Percentiles rank a stretch among this genome's conserved stretches.
phyloP scores from a whole-genome alignment of 2,329 filamentous ascomycete species.

The Epichloe baconii region DNA sequence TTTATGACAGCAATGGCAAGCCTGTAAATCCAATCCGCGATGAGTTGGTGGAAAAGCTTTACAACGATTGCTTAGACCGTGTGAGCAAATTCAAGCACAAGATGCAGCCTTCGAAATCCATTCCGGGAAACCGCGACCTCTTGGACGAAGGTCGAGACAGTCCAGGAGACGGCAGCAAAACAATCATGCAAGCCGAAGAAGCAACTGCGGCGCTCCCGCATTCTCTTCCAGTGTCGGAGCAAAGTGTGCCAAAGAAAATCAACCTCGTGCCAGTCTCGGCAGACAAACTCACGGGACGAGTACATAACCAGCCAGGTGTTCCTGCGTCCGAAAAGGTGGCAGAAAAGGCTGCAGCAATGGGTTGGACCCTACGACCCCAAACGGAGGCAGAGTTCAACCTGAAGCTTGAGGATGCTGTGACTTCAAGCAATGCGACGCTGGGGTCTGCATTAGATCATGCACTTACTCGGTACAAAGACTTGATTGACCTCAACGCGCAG shows the following conservation, averaged over 20 bases:
- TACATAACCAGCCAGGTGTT: conserved; percentile 57
- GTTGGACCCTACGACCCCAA: conserved; percentile 62
- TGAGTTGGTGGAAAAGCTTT: conserved; percentile 75
- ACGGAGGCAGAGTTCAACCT: conserved; percentile 53
- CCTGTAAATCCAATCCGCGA: conserved; percentile 70
- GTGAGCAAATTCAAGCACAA: conserved; percentile 86
- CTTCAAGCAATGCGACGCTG: conserved; percentile 56
- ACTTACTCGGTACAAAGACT: conserved; percentile 71
- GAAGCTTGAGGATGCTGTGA: conserved; percentile 54
- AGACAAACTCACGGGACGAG: conserved; percentile 57
- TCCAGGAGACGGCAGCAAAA: conserved; percentile 52
- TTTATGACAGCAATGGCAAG: conserved; percentile 74
- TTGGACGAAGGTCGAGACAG: conserved; percentile 77
- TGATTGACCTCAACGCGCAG: conserved; percentile 72
- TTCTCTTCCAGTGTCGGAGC: conserved; percentile 39
- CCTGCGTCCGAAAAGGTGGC: conserved; percentile 60
- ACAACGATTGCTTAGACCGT: conserved; percentile 87
- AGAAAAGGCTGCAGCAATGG: conserved; percentile 65
- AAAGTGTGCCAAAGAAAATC: conserved; percentile 38
- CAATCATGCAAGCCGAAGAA: conserved; percentile 60
- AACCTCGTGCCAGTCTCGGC: conserved; percentile 51
- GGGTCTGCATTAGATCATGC: conserved; percentile 87
- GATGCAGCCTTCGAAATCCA: conserved; percentile 51
- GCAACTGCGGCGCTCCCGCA: conserved; percentile 47
- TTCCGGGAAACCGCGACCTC: conserved; percentile 70